Evolutionary conservation across 208 protist genomes (phyloP).

Genomic region (Crithidia bombi): DNA sequence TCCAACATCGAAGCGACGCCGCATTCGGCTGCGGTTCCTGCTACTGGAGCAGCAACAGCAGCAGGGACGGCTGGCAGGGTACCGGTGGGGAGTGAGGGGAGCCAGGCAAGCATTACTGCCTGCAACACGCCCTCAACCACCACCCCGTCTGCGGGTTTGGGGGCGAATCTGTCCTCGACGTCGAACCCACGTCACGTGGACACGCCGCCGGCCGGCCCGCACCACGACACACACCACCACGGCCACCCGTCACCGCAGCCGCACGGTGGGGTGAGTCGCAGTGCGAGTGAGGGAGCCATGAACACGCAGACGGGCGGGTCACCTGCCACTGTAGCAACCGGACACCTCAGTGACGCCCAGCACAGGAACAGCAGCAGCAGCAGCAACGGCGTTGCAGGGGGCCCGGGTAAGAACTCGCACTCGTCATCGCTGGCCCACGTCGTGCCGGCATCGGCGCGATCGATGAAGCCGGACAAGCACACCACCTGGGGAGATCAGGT

Average conservation of each 20-base stretch:
- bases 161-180: background rate
- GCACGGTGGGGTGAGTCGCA: background rate
- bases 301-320: background rate
- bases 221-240: background rate
- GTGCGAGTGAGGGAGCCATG: constrained; percentile 2
- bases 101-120: background rate
- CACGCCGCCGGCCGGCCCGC: background rate
- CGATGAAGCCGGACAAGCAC: constrained; percentile 11
- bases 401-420: background rate
- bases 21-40: background rate
- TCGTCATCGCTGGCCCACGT: constrained; percentile 7
- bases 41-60: background rate
- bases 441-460: constrained; percentile 14
- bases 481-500: constrained; percentile 15
- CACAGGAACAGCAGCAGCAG: background rate
- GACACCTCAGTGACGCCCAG: too few relatives aligned
- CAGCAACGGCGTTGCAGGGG: background rate
- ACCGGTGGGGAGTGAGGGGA: background rate
- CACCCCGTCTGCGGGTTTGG: background rate
- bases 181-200: background rate
- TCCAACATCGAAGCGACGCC: constrained; percentile 2
- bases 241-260: background rate
- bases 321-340: background rate
- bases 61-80: background rate
- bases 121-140: background rate